Percentiles rank a stretch among this genome's conserved stretches.
Evolutionary conservation across 148 eudicot species (phyloP).

Genomic region (Rhododendron vialii): DNA sequence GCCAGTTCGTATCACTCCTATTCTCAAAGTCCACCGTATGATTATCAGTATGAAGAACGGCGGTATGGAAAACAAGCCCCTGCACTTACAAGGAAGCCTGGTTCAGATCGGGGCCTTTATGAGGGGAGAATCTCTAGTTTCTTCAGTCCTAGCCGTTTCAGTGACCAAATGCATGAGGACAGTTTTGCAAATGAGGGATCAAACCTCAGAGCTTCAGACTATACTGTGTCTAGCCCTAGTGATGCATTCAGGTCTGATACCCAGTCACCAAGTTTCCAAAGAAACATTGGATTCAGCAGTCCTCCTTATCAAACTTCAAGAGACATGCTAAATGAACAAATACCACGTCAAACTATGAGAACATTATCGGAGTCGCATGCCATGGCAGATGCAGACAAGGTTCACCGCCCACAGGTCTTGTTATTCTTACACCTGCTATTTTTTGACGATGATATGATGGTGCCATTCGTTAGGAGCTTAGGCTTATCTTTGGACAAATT

Average conservation of each 20-base stretch:
- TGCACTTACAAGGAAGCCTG: slow-evolving; percentile 70
- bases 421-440: slow-evolving; percentile 9
- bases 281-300: slow-evolving; percentile 47
- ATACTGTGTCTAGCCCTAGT: slow-evolving; percentile 63
- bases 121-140: slow-evolving; percentile 62
- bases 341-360: slow-evolving; percentile 20
- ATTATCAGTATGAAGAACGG: slow-evolving; percentile 89
- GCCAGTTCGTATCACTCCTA: slow-evolving; percentile 96
- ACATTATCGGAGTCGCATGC: slow-evolving; percentile 26
- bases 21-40: slow-evolving; percentile 97
- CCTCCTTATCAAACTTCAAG: slow-evolving; percentile 46
- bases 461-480: not conserved
- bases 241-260: slow-evolving; percentile 61
- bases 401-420: slow-evolving; percentile 51
- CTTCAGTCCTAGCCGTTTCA: slow-evolving; percentile 70
- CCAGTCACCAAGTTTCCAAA: slow-evolving; percentile 60
- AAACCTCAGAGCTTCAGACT: slow-evolving; percentile 61
- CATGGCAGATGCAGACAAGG: slow-evolving; percentile 30
- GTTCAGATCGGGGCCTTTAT: slow-evolving; percentile 68
- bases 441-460: not conserved
- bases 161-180: slow-evolving; percentile 59
- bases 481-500: not conserved
- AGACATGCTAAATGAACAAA: slow-evolving; percentile 26
- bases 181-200: slow-evolving; percentile 63
- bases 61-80: slow-evolving; percentile 65